Base-by-base conservation (phyloP, 1,284 basidiomycete genomes). In the Papiliotrema nemorosa region DNA sequence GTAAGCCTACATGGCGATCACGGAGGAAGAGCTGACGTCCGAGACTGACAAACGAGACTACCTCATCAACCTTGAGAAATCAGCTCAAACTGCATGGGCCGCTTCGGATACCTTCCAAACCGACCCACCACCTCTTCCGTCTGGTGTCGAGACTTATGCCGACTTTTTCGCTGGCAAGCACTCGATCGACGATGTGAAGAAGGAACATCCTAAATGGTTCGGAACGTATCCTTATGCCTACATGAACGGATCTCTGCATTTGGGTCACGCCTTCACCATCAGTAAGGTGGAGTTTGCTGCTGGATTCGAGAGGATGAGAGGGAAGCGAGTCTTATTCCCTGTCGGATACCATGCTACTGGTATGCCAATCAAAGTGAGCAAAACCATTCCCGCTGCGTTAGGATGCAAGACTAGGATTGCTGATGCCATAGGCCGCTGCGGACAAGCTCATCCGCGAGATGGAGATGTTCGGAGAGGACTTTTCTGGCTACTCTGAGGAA, bases 391-490 rank as follows among this genome's bases (percentile, higher is more conserved):
- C 1, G 27, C 18, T 4, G n/a, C 14, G n/a, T 38, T 27, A 14
- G 44, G 33, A n/a, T 24, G 29, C 25, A 24, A 41, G 34, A 46
- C 9, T 16, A 18, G 21, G 21, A 6, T 22, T 49, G 41, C 36
- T 46, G 13, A 26, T 9, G 20, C 6, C 41, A 16, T 64, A 94
- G 89, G 84, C 94, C 21, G 87, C 94, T 21, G 81, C 94, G 9
- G 96, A 99, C 81, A 99, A 97, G 77, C 87, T 99, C 54, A 86
- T 96, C 53, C 86, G 94, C 43, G 96, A 99, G 77, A 93, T 97
- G 75, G 91, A 96, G 69, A 78, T 97, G 72, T 99, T 98, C 63
- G 96, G 96, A 16, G 78, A 83, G 44, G 84, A 97, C 71, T 96
- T 99, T 60, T 84, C 89, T 54, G 79, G 82, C 20, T 94, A 82